These are phyloP conservation scores for Elongisporangium anandrum DNA, from an alignment of 352 stramenopile species.

Conservation along the genomic window DNA sequence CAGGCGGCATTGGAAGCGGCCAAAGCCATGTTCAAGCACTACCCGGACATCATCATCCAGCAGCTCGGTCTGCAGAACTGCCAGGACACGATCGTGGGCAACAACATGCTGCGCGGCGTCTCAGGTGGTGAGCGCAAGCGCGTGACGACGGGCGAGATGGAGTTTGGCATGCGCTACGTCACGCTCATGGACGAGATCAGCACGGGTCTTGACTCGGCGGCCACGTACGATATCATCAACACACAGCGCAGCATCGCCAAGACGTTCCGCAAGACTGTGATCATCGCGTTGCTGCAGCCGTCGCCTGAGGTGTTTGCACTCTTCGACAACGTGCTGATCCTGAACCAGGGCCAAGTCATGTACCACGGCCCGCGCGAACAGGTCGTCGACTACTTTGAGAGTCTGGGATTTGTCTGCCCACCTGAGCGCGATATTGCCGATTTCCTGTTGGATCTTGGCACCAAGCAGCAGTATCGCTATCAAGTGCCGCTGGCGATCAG, in stretches of 20 bases:
- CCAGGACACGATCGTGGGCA: constrained; percentile 52
- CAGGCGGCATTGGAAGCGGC: constrained; percentile 13
- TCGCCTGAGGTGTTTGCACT: constrained; percentile 48
- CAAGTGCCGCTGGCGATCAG: constrained; percentile 10
- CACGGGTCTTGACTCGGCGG: constrained; percentile 49
- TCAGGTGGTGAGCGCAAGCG: constrained; percentile 89
- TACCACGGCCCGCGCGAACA: constrained; percentile 27
- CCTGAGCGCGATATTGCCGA: constrained; percentile 24
- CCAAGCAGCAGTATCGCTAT: constrained; percentile 26
- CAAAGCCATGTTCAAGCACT: constrained; percentile 20
- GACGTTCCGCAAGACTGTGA: constrained; percentile 36
- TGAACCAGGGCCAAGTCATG: constrained; percentile 43
- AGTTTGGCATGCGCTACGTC: constrained; percentile 68
- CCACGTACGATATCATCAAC: constrained; percentile 57
- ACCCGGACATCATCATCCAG: constrained; percentile 34
- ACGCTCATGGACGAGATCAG: constrained; percentile 73
- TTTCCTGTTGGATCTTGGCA: constrained; percentile 34
- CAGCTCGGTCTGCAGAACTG: constrained; percentile 34
- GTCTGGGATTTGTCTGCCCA: constrained; percentile 25
- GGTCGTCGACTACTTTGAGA: constrained; percentile 26
- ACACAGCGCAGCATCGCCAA: constrained; percentile 42
- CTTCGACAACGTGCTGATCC: constrained; percentile 46
- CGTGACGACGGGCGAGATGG: constrained; percentile 84
- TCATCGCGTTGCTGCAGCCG: constrained; percentile 79
- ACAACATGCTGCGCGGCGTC: constrained; percentile 53